Evolutionary conservation across 176 grass and related monocot genomes (phyloP), one percentile per base, ranked within the genome.

Genomic region (Urochloa ruziziensis): DNA sequence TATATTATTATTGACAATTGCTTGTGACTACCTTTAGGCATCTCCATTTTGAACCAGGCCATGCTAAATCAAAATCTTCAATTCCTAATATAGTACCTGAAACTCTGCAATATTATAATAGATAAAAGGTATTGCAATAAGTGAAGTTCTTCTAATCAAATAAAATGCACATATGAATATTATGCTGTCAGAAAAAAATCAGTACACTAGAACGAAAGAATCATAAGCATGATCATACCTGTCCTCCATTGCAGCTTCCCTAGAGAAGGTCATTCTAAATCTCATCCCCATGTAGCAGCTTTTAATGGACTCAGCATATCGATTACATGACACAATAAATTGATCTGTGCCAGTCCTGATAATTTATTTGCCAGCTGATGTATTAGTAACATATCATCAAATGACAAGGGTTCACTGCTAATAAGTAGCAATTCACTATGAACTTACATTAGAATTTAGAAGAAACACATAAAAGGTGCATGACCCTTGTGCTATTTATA

Each of bases 21-120:
- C 43, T 72, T 21, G 13, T 49, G 30, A 48, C 14, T 72, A 72
- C 68, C 68, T 72, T 72, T 72, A 72, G 24, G 68, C 25, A 49
- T 48, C 10, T 72, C 68, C 68, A 72, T 16, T 30, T 72, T 72
- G 68, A 72, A 47, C 68, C 42, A 72, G 69, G 69, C 69, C 69
- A 72, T 51, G 69, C 44, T 19, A 8, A n/a, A 72, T 72, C 69
- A 72, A 72, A 72, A 49, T 49, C 69, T 49, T 30, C 69, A 14
- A 47, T 72, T 72, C 69, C 44, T 72, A 15, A 32, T 48, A 72
- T 72, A 72, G 7, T 49, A 21, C 69, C 69, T 51, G 44, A 73
- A 73, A 73, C 17, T 27, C 44, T 73, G 44, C 32, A 64, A 19
- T 35, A 19, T 34, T 27, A 64, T 35, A 64, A 32, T 36, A 36